These are phyloP conservation scores for Aspergillus aculeatus DNA, from an alignment of 2,329 filamentous ascomycete genomes.

Conservation along the genomic window DNA sequence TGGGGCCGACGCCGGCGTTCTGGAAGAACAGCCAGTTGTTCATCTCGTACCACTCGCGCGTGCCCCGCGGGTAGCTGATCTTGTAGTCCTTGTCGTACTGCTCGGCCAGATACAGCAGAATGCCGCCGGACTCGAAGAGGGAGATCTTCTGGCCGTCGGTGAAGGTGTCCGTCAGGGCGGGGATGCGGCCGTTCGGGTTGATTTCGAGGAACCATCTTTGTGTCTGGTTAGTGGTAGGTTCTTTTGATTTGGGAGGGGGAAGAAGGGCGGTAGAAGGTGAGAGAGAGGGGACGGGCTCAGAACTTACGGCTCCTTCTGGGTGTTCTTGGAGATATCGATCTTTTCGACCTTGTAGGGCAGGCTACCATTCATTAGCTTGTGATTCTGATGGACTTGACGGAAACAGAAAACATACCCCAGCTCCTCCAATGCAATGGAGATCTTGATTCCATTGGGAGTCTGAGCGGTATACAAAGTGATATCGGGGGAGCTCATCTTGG, in stretches of 20 bases:
- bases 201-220: slow-evolving; percentile 78
- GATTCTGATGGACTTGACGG: neutral
- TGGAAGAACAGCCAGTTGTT: slow-evolving; percentile 79
- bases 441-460: slow-evolving; percentile 89
- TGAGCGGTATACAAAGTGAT: slow-evolving; percentile 79
- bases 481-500: slow-evolving; percentile 48
- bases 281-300: neutral
- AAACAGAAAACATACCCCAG: slow-evolving; percentile 52
- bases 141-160: slow-evolving; percentile 69
- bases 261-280: too few species aligned
- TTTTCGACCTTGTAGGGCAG: slow-evolving; percentile 74
- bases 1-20: slow-evolving; percentile 77
- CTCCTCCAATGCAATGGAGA: slow-evolving; percentile 83
- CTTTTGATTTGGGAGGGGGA: too few species aligned
- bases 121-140: slow-evolving; percentile 80
- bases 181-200: slow-evolving; percentile 91
- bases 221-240: too few species aligned
- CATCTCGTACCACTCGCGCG: slow-evolving; percentile 73
- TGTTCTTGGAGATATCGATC: slow-evolving; percentile 71
- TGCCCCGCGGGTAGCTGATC: slow-evolving; percentile 72
- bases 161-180: slow-evolving; percentile 78
- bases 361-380: slow-evolving; percentile 25
- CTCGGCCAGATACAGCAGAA: slow-evolving; percentile 80
- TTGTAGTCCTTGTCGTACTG: slow-evolving; percentile 80
- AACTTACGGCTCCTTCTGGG: slow-evolving; percentile 67